Conservation (phyloP, 208 protist species). For the Leishmania aethiopica region DNA sequence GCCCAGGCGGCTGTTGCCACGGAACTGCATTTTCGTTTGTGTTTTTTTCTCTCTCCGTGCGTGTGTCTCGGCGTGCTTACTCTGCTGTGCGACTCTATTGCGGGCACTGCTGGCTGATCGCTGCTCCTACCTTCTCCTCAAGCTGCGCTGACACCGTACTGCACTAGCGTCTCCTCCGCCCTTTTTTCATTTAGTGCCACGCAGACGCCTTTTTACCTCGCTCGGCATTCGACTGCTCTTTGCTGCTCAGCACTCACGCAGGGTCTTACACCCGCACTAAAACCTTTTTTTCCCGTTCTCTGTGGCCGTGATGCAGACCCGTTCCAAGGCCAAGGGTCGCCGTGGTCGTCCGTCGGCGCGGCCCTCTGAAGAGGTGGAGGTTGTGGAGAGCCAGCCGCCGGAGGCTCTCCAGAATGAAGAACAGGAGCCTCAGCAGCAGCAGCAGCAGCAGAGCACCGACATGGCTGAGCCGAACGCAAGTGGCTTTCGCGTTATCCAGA, state of each 20-base stretch:
- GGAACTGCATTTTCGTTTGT: not conserved
- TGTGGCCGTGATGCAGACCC: conserved; percentile 59
- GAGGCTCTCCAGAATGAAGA: conserved; percentile 29
- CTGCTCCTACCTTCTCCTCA: not conserved
- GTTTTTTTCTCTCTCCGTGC: not conserved
- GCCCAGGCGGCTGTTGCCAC: not conserved
- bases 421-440: conserved; percentile 31
- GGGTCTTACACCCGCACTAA: not conserved
- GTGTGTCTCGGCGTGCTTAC: not conserved
- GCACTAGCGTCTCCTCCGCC: not conserved
- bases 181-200: not conserved
- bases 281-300: not conserved
- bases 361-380: conserved; percentile 43
- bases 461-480: conserved; percentile 37
- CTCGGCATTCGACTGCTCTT: not conserved
- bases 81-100: not conserved
- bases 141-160: not conserved
- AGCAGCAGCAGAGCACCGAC: conserved; percentile 38
- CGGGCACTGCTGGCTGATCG: no score
- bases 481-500: conserved; percentile 83
- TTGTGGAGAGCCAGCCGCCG: conserved; percentile 37
- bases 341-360: conserved; percentile 40
- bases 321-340: conserved; percentile 49
- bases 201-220: not conserved
- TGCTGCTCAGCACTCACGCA: not conserved